phyloP scores from a whole-genome alignment of 2,329 filamentous ascomycete genomes.

The Fusarium odoratissimum region DNA sequence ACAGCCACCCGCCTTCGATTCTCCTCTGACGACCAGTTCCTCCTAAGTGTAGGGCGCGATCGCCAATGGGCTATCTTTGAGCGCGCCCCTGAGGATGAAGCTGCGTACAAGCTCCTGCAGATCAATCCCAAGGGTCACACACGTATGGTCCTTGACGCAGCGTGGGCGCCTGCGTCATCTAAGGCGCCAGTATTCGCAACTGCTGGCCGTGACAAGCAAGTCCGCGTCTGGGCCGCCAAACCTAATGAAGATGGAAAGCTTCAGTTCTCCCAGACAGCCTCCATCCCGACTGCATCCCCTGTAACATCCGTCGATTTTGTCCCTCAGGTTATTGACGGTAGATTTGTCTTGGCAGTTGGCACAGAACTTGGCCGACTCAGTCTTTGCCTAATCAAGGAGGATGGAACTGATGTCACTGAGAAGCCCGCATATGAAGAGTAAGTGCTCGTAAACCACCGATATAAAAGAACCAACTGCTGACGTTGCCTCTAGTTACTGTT shows the following conservation, averaged over 20 bases:
- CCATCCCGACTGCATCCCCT: conserved; percentile 66
- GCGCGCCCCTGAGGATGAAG: conserved; percentile 54
- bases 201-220: conserved; percentile 87
- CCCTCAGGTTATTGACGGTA: conserved; percentile 46
- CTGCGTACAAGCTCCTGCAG: conserved; percentile 67
- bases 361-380: conserved; percentile 65
- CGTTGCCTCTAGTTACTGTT: conserved; percentile 46
- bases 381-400: conserved; percentile 55
- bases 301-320: conserved; percentile 80
- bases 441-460: conserved; percentile 36
- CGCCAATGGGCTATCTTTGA: conserved; percentile 90
- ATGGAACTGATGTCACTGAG: conserved; percentile 54
- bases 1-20: conserved; percentile 88
- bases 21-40: conserved; percentile 75
- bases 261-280: conserved; percentile 64
- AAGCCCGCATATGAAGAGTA: conserved; percentile 54
- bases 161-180: conserved; percentile 76
- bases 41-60: conserved; percentile 92
- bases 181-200: conserved; percentile 75
- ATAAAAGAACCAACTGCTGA: conserved; percentile 19
- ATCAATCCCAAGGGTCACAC: conserved; percentile 87
- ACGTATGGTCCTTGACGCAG: conserved; percentile 90
- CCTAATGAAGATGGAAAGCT: conserved; percentile 46
- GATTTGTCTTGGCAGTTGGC: conserved; percentile 64
- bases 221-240: conserved; percentile 74